Evolutionary conservation across 2,329 filamentous ascomycete species (phyloP).

Genomic region (Paracorniculantispora psalliotae): DNA sequence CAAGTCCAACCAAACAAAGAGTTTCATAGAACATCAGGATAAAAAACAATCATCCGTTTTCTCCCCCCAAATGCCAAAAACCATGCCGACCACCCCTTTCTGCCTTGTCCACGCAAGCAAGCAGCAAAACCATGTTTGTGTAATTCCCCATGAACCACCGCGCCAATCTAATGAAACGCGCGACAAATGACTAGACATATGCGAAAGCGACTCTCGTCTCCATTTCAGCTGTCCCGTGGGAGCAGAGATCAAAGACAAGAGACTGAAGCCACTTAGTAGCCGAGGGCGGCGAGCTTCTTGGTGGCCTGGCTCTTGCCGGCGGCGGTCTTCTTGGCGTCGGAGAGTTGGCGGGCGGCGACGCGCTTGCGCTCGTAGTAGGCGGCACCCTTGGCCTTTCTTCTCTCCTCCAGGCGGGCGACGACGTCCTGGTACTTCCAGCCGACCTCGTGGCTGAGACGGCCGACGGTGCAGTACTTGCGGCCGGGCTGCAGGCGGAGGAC

Average conservation of each 20-base stretch:
- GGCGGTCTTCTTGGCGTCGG: constrained; percentile 89
- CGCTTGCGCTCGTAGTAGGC: constrained; percentile 99
- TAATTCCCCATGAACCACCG: constrained; percentile 47
- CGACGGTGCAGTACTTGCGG: constrained; percentile 99
- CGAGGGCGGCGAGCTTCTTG: constrained; percentile 33
- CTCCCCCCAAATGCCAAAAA: constrained; percentile 1
- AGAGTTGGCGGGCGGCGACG: constrained; percentile 83
- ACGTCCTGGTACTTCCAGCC: constrained; percentile 99
- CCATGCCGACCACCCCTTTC: background rate
- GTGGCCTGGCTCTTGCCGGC: constrained; percentile 81
- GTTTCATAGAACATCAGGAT: constrained; percentile 11
- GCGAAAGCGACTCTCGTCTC: constrained; percentile 22
- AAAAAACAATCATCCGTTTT: constrained; percentile 10
- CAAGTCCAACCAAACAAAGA: constrained; percentile 3
- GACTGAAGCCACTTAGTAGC: constrained; percentile 14
- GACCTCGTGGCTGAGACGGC: constrained; percentile 95
- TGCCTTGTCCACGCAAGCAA: background rate
- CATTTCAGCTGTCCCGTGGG: background rate
- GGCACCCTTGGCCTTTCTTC: constrained; percentile 97
- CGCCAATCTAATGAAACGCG: constrained; percentile 51
- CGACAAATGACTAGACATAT: constrained; percentile 43
- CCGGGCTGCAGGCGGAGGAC: constrained; percentile 96
- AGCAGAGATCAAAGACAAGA: background rate
- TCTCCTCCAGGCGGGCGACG: constrained; percentile 96
- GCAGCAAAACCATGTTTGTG: constrained; percentile 36